A percentile compares a stretch with the other conserved stretches of the same genome.
phyloP scores from a whole-genome alignment of 1,284 basidiomycete species.

The Phlebopus sp. region DNA sequence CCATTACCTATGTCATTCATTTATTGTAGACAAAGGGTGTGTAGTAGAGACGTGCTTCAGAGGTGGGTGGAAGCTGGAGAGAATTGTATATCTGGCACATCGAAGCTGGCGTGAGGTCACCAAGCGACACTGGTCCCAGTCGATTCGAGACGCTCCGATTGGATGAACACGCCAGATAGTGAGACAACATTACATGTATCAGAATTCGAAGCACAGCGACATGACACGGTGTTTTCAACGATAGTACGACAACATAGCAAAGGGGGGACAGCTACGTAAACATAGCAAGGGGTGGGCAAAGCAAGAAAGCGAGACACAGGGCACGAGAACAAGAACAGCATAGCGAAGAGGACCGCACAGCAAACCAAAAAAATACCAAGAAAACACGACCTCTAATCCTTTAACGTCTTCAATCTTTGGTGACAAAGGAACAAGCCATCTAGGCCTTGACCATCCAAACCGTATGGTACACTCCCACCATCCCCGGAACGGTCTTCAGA shows the following conservation, averaged over 20 bases:
- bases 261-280: background rate
- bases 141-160: too few species aligned
- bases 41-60: too few species aligned
- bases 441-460: conserved; percentile 33
- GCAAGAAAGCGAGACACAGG: background rate
- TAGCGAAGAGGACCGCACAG: background rate
- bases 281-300: background rate
- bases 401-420: background rate
- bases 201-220: background rate
- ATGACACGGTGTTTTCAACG: background rate
- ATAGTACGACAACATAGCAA: background rate
- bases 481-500: conserved; percentile 38
- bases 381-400: background rate
- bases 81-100: too few species aligned
- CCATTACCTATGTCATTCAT: too few species aligned
- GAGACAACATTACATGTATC: too few species aligned
- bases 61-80: too few species aligned
- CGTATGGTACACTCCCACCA: conserved; percentile 41
- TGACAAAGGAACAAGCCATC: background rate
- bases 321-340: background rate
- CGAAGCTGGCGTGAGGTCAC: too few species aligned
- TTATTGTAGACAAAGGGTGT: too few species aligned
- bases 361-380: background rate
- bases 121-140: too few species aligned
- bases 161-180: too few species aligned